These are phyloP conservation scores for Lyophyllum decastes DNA, from an alignment of 768 basidiomycete species.

Conservation along the genomic window DNA sequence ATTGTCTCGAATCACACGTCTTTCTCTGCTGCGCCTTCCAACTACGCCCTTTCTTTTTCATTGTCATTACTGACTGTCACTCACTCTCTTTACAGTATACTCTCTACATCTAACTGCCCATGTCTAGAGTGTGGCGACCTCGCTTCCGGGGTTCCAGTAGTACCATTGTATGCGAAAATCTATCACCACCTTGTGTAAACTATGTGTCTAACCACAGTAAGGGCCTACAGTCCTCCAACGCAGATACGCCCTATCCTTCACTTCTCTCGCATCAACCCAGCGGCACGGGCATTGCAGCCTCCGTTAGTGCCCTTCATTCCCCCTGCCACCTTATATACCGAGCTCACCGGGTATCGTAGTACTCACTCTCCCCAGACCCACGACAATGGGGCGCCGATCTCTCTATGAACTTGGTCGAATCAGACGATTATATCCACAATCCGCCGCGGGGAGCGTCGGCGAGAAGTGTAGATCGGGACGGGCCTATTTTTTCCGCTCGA, in stretches of 20 bases:
- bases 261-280: constrained; percentile 9
- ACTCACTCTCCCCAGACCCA: constrained; percentile 54
- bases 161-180: constrained; percentile 12
- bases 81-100: constrained; percentile 10
- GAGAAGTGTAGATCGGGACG: constrained; percentile 17
- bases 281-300: constrained; percentile 15
- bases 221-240: constrained; percentile 15
- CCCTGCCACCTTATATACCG: background rate
- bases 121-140: constrained; percentile 16
- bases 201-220: background rate
- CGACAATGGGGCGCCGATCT: constrained; percentile 53
- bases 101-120: background rate
- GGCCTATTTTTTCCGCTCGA: constrained; percentile 45
- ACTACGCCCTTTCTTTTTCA: constrained; percentile 2
- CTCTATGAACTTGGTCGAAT: constrained; percentile 42
- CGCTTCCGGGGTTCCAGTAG: constrained; percentile 16
- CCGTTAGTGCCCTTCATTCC: constrained; percentile 7
- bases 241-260: constrained; percentile 22
- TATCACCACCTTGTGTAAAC: background rate
- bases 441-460: constrained; percentile 41
- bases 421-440: constrained; percentile 63
- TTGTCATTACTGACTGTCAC: background rate
- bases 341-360: constrained; percentile 32
- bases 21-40: background rate
- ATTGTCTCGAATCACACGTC: background rate